Evolutionary conservation across 768 basidiomycete species (phyloP).

Genomic region (Phlegmacium glaucopus): DNA sequence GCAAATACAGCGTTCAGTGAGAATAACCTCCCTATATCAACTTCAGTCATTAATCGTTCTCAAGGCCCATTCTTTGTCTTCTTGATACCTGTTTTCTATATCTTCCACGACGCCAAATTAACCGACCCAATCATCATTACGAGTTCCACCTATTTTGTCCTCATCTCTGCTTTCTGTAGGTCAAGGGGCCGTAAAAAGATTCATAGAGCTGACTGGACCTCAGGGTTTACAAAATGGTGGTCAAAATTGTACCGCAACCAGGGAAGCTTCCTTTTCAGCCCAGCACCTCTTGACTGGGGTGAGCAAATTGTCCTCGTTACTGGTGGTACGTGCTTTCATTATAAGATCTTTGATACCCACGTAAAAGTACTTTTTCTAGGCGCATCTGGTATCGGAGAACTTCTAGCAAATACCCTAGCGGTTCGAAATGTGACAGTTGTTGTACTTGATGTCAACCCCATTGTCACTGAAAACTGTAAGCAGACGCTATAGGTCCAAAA

Average conservation of each 20-base stretch:
- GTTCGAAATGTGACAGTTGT: constrained; percentile 79
- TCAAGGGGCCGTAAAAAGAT: constrained; percentile 7
- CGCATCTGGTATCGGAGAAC: constrained; percentile 83
- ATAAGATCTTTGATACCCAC: background rate
- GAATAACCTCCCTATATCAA: constrained; percentile 19
- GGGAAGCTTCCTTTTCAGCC: constrained; percentile 57
- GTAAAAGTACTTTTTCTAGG: constrained; percentile 42
- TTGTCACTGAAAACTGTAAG: constrained; percentile 74
- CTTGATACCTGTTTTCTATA: constrained; percentile 75
- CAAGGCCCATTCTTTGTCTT: constrained; percentile 82
- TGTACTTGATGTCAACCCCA: constrained; percentile 81
- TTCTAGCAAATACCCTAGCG: constrained; percentile 85
- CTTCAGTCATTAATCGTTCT: constrained; percentile 2
- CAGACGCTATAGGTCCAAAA: background rate
- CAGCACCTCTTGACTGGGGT: constrained; percentile 72
- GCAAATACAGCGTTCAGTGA: constrained; percentile 76
- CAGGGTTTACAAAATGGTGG: constrained; percentile 70
- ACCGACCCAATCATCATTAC: constrained; percentile 49
- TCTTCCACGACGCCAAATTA: constrained; percentile 61
- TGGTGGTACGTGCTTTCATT: constrained; percentile 55
- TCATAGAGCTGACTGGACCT: constrained; percentile 6
- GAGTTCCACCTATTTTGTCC: constrained; percentile 53
- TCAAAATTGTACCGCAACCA: constrained; percentile 76
- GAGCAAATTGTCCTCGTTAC: constrained; percentile 90
- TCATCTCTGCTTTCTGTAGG: constrained; percentile 68